Evolutionary conservation across 805 yeast species (phyloP).

Genomic region (Torulaspora indica): DNA sequence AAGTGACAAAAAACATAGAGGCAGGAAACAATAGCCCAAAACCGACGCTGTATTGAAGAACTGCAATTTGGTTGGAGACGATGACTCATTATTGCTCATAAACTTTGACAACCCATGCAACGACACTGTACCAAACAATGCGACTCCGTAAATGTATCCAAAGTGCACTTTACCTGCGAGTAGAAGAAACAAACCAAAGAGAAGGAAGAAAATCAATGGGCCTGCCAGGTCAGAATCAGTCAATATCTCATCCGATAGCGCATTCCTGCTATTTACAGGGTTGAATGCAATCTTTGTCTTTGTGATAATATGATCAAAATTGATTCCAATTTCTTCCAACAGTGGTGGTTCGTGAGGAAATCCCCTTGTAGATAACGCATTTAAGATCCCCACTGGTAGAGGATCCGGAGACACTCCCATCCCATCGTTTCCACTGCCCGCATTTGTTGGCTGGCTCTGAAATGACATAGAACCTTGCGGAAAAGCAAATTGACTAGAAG

Average conservation of each 20-base stretch:
- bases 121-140: constrained; percentile 81
- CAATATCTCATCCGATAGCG: constrained; percentile 67
- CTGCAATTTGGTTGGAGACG: constrained; percentile 36
- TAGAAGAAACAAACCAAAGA: constrained; percentile 77
- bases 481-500: constrained; percentile 28
- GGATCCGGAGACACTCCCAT: constrained; percentile 32
- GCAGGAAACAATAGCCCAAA: constrained; percentile 88
- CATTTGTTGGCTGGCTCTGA: constrained; percentile 17
- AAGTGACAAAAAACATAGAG: constrained; percentile 57
- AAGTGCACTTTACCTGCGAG: constrained; percentile 92
- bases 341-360: constrained; percentile 94
- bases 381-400: constrained; percentile 71
- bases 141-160: constrained; percentile 95
- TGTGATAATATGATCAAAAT: constrained; percentile 76
- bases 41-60: constrained; percentile 78
- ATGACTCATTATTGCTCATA: constrained; percentile 60
- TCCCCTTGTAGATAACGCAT: constrained; percentile 90
- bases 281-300: constrained; percentile 85
- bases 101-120: constrained; percentile 79
- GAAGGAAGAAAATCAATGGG: constrained; percentile 79
- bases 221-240: constrained; percentile 93
- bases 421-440: constrained; percentile 13
- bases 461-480: constrained; percentile 40
- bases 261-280: constrained; percentile 51
- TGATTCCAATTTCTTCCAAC: constrained; percentile 88